Evolutionary conservation across 2,329 filamentous ascomycete genomes (phyloP).

Genomic region (Lachnellula arida): DNA sequence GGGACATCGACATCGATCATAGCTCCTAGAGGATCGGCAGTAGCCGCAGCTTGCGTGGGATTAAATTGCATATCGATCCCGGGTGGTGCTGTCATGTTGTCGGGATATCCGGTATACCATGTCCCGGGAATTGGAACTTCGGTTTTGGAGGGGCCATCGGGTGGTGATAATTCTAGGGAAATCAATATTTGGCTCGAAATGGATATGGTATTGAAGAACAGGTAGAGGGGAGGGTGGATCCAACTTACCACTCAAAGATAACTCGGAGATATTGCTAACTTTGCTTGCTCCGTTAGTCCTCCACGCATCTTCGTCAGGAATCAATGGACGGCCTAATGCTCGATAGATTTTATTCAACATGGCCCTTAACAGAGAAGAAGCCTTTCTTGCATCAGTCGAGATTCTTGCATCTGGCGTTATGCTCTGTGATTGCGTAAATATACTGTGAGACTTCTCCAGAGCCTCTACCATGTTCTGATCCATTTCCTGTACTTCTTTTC

Average conservation of each 20-base stretch:
- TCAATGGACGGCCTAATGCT: background rate
- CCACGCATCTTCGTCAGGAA: background rate
- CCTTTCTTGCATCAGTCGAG: slow-evolving; percentile 14
- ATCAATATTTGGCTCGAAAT: background rate
- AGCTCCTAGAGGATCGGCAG: background rate
- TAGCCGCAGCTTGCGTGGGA: background rate
- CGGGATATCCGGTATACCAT: background rate
- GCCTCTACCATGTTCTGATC: slow-evolving; percentile 8
- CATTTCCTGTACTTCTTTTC: slow-evolving; percentile 1
- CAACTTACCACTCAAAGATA: slow-evolving; percentile 10
- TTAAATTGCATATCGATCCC: background rate
- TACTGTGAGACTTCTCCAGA: slow-evolving; percentile 18
- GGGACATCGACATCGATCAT: background rate
- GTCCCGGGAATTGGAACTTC: background rate
- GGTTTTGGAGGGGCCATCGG: background rate
- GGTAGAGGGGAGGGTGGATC: background rate
- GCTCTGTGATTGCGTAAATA: slow-evolving; percentile 1
- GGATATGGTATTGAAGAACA: background rate
- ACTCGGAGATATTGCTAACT: slow-evolving; percentile 1
- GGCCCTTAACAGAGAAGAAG: slow-evolving; percentile 10
- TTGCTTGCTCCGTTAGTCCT: background rate
- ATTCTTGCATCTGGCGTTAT: slow-evolving; percentile 4
- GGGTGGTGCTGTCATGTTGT: slow-evolving; percentile 3
- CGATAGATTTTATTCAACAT: slow-evolving; percentile 21
- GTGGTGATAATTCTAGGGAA: background rate